phyloP scores from a whole-genome alignment of 371 early-diverging fungal species.

The Smittium mucronatum region DNA sequence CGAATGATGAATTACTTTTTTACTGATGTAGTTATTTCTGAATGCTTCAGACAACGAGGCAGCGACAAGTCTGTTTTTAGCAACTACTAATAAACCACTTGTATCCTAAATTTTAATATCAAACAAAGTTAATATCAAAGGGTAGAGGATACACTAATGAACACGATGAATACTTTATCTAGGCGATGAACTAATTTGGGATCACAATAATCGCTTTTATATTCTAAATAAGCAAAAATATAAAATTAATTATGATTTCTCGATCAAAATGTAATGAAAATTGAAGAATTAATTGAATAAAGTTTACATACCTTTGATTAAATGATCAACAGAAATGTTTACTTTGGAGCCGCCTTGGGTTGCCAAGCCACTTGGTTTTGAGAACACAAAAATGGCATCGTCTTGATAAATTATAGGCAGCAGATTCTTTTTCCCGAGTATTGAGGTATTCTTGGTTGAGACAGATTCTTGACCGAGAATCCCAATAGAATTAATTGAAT shows the following conservation, averaged over 20 bases:
- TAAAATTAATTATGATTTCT: too few species aligned
- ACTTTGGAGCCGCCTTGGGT: conserved; percentile 31
- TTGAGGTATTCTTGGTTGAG: background rate
- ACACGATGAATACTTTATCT: conserved; percentile 26
- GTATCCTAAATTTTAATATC: conserved; percentile 36
- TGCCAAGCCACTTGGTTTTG: conserved; percentile 38
- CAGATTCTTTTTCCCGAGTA: background rate
- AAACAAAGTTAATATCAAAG: too few species aligned
- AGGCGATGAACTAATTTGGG: conserved; percentile 40
- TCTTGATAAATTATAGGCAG: conserved; percentile 20
- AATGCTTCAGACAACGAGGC: conserved; percentile 29
- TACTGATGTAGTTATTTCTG: conserved; percentile 14
- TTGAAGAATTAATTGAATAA: too few species aligned
- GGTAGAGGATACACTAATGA: too few species aligned
- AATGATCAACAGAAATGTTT: background rate
- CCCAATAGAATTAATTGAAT: background rate
- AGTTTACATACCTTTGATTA: background rate
- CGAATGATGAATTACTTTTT: conserved; percentile 13
- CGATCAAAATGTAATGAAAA: too few species aligned
- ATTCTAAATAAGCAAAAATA: too few species aligned
- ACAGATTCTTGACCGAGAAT: background rate
- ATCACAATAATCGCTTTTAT: background rate
- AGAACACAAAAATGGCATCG: conserved; percentile 24
- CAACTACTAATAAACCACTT: conserved; percentile 39
- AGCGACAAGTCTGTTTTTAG: conserved; percentile 34